Base-by-base conservation (phyloP, 2,329 filamentous ascomycete genomes). In the Hypoxylon sp. region DNA sequence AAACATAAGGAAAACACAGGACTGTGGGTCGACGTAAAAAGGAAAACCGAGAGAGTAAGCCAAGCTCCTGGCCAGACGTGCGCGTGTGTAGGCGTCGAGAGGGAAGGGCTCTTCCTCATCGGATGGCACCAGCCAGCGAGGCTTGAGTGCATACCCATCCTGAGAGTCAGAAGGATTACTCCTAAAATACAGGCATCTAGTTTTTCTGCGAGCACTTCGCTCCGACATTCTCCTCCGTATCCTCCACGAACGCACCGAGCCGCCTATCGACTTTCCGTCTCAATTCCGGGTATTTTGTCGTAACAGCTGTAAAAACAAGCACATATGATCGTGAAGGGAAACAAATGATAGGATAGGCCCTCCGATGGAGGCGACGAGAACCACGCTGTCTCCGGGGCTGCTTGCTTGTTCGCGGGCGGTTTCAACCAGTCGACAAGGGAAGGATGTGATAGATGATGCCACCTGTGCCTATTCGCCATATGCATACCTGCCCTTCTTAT, bases 171-270 rank as follows among this genome's bases (percentile, higher is more conserved):
- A 70, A 63, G 30, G 44, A 63, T 71, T 69, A 62, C 71, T 73
- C 71, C 70, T 77, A 77, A 73, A 77, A 75, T 77, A 77, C 75
- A 77, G 67, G 64, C 72, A 71, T 77, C 74, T 76, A 75, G 71
- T 71, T 67, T 67, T 65, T 50, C 68, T 64, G 60, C 65, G 54
- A 63, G 53, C 59, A 58, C 45, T 48, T 45, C 26, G 24, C 52
- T 70, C 70, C 70, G 69, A 73, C 71, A 72, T 75, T 70, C 71
- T 69, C 71, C 67, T 73, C 70, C 72, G 56, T 65, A 61, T 71
- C 69, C 66, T 66, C 64, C 66, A 72, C 70, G 63, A 72, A 69
- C 68, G 64, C 66, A 64, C 67, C 70, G 59, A 66, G 69, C 72
- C 69, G 65, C 65, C 63, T 66, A 53, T 64, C 67, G 53, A 68